phyloP scores from a whole-genome alignment of 2,329 filamentous ascomycete genomes.

The Colletotrichum coccodes region DNA sequence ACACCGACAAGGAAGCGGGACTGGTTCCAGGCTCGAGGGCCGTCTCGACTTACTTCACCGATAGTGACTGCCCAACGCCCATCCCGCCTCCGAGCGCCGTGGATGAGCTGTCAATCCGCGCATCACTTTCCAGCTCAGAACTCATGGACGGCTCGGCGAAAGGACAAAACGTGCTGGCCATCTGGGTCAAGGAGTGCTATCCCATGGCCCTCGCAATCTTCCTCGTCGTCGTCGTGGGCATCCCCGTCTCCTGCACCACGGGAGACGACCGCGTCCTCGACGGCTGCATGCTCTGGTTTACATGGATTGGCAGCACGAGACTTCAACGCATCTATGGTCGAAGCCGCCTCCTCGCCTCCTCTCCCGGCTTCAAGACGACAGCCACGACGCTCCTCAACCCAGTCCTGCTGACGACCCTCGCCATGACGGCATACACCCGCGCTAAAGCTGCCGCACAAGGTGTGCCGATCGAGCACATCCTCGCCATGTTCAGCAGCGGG shows the following conservation, averaged over 20 bases:
- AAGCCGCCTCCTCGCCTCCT: slow-evolving; percentile 32
- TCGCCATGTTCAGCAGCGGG: slow-evolving; percentile 46
- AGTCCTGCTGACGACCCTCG: slow-evolving; percentile 57
- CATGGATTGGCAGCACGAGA: slow-evolving; percentile 57
- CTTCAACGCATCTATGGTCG: slow-evolving; percentile 47
- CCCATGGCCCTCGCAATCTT: slow-evolving; percentile 45
- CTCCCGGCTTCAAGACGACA: slow-evolving; percentile 3
- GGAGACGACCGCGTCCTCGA: slow-evolving; percentile 54
- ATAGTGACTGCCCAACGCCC: slow-evolving; percentile 18
- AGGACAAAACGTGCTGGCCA: not conserved
- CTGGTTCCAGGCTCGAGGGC: slow-evolving; percentile 12
- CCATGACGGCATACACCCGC: slow-evolving; percentile 55
- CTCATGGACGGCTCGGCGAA: not conserved
- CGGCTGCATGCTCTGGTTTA: slow-evolving; percentile 56
- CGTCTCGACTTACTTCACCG: slow-evolving; percentile 27
- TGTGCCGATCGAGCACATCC: slow-evolving; percentile 42
- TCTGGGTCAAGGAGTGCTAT: slow-evolving; percentile 32
- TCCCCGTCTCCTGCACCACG: slow-evolving; percentile 49
- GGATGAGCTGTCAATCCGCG: not conserved
- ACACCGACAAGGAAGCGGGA: slow-evolving; percentile 30
- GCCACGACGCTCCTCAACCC: slow-evolving; percentile 55
- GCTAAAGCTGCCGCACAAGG: slow-evolving; percentile 47
- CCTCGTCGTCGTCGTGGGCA: slow-evolving; percentile 48
- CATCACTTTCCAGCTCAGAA: not conserved
- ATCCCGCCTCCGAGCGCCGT: not conserved